phyloP scores from a whole-genome alignment of 768 basidiomycete species.

The Boletus sp. region DNA sequence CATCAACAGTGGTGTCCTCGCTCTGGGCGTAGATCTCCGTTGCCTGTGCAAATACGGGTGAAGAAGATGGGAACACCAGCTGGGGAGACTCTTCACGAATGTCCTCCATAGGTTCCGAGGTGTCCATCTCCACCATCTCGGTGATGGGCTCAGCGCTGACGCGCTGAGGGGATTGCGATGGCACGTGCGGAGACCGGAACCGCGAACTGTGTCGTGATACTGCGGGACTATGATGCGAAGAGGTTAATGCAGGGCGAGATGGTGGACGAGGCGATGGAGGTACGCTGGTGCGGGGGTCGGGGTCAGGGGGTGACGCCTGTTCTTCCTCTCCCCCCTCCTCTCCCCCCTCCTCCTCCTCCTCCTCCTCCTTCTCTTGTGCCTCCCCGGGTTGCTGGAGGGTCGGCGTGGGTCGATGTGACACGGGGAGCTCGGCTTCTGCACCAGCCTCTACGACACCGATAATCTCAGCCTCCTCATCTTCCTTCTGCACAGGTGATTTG shows the following conservation, averaged over 20 bases:
- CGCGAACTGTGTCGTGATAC: conserved; percentile 20
- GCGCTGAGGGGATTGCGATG: conserved; percentile 7
- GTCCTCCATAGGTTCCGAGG: conserved; percentile 18
- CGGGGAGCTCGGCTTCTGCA: conserved; percentile 12
- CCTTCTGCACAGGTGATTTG: conserved; percentile 21
- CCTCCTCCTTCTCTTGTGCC: conserved; percentile 7
- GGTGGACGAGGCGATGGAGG: conserved; percentile 16
- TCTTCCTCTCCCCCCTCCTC: too few relatives aligned
- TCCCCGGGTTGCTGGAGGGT: conserved; percentile 12
- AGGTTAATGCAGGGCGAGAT: conserved; percentile 12
- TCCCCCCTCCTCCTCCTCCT: conserved; percentile 16
- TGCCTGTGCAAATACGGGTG: conserved; percentile 6
- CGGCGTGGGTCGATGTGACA: conserved; percentile 15
- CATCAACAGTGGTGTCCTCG: background rate
- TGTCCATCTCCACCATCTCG: conserved; percentile 13
- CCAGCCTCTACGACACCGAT: conserved; percentile 9
- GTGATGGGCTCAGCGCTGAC: conserved; percentile 3
- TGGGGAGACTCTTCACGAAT: conserved; percentile 23
- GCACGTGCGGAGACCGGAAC: conserved; percentile 7
- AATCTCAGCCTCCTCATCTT: conserved; percentile 25
- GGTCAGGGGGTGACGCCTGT: too few relatives aligned
- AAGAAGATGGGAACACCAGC: conserved; percentile 23
- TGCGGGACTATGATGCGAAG: conserved; percentile 15
- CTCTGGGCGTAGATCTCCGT: background rate
- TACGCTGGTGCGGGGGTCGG: background rate